Evolutionary conservation across 1,284 basidiomycete genomes (phyloP).

Genomic region (Peniophora sp.): DNA sequence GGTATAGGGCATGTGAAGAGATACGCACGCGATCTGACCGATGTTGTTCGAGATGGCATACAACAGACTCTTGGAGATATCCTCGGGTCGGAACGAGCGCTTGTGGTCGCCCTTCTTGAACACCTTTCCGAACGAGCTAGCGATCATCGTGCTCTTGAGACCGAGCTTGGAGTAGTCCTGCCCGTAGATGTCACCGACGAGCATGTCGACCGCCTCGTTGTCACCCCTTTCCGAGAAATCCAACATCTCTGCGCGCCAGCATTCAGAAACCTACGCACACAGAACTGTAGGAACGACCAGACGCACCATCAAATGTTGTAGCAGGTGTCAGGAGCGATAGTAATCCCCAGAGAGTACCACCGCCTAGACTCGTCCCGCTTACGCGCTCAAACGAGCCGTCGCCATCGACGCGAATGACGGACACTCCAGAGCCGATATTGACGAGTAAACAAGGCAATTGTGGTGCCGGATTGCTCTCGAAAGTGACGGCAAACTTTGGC

Average conservation of each 20-base stretch:
- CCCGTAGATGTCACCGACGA: conserved; percentile 98
- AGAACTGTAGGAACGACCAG: neutral
- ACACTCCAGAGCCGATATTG: conserved; percentile 97
- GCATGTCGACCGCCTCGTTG: conserved; percentile 95
- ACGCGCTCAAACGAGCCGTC: conserved; percentile 95
- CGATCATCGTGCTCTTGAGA: conserved; percentile 95
- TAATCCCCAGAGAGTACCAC: conserved; percentile 99
- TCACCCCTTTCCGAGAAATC: conserved; percentile 89
- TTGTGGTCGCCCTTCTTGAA: conserved; percentile 85
- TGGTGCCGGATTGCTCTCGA: conserved; percentile 72
- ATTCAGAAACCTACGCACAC: conserved; percentile 3
- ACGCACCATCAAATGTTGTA: conserved; percentile 90
- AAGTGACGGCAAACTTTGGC: conserved; percentile 84
- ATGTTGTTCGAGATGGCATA: conserved; percentile 99
- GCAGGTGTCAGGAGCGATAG: conserved; percentile 92
- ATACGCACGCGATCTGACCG: conserved; percentile 94
- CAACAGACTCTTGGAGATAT: conserved; percentile 90
- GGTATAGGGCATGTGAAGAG: conserved; percentile 9
- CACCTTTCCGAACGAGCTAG: conserved; percentile 97
- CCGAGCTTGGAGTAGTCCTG: conserved; percentile 91
- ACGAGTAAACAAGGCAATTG: conserved; percentile 96
- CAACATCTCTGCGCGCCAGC: conserved; percentile 77
- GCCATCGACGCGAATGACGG: conserved; percentile 95
- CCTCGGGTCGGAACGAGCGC: conserved; percentile 79
- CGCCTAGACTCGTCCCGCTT: conserved; percentile 94